Conservation (phyloP, 805 yeast genomes). For the Wickerhamomyces canadensis region DNA sequence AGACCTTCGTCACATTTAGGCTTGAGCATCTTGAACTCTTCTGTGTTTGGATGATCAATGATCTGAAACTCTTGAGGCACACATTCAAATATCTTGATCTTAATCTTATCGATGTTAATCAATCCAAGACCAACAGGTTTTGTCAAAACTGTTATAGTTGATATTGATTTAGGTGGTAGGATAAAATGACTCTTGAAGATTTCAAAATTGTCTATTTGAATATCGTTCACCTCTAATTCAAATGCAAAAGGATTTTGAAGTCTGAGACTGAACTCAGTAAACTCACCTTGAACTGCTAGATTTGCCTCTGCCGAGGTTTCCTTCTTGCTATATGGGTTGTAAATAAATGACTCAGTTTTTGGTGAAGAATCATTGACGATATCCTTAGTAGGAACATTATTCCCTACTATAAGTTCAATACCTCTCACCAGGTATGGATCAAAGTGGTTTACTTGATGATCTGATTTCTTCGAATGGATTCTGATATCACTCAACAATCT, state of each 20-base stretch:
- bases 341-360: conserved; percentile 37
- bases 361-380: conserved; percentile 8
- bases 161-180: conserved; percentile 33
- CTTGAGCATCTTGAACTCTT: conserved; percentile 25
- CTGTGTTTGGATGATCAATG: conserved; percentile 26
- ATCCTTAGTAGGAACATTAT: conserved; percentile 19
- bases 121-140: conserved; percentile 45
- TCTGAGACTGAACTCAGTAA: conserved; percentile 47
- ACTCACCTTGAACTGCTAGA: conserved; percentile 55
- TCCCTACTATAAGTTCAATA: conserved; percentile 30
- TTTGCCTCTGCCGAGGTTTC: conserved; percentile 17
- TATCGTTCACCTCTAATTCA: conserved; percentile 53
- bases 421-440: conserved; percentile 63
- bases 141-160: conserved; percentile 37
- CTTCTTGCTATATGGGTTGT: conserved; percentile 49
- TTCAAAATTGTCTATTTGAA: conserved; percentile 33
- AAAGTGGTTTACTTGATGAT: conserved; percentile 50
- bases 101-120: conserved; percentile 45
- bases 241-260: conserved; percentile 80
- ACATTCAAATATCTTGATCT: conserved; percentile 47
- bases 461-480: conserved; percentile 17
- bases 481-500: conserved; percentile 31
- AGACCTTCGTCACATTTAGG: not conserved
- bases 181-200: conserved; percentile 26
- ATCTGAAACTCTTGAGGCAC: conserved; percentile 38